Evolutionary conservation across 2,329 filamentous ascomycete species (phyloP).

Genomic region (Trichoderma atrobrunneum): DNA sequence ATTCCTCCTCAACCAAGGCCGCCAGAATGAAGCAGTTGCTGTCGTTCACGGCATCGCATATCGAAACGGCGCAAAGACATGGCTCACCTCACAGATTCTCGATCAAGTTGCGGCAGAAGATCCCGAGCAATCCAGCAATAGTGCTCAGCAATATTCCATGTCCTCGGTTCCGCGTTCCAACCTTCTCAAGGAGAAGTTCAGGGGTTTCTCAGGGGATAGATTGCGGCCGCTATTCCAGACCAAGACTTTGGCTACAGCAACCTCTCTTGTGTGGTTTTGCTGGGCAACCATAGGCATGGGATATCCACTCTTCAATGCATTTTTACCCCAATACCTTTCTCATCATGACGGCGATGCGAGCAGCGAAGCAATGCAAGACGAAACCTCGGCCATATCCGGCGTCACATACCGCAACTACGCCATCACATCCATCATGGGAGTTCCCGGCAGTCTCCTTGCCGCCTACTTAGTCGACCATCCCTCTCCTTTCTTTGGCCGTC

Average conservation of each 20-base stretch:
- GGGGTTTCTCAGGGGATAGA: slow-evolving; percentile 64
- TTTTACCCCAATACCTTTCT: slow-evolving; percentile 81
- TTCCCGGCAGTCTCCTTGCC: slow-evolving; percentile 73
- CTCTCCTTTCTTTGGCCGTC: slow-evolving; percentile 63
- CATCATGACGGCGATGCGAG: slow-evolving; percentile 37
- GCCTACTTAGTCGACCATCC: slow-evolving; percentile 67
- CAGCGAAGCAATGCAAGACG: slow-evolving; percentile 29
- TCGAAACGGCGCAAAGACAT: slow-evolving; percentile 67
- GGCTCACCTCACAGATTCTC: slow-evolving; percentile 70
- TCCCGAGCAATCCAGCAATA: slow-evolving; percentile 24
- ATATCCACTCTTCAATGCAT: slow-evolving; percentile 85
- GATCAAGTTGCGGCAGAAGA: slow-evolving; percentile 51
- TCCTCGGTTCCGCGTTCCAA: slow-evolving; percentile 28
- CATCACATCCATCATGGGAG: slow-evolving; percentile 73
- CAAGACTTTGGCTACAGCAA: slow-evolving; percentile 51
- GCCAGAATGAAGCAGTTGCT: slow-evolving; percentile 74
- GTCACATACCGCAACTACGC: slow-evolving; percentile 75
- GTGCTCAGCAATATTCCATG: neutral
- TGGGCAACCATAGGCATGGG: slow-evolving; percentile 84
- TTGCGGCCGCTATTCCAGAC: slow-evolving; percentile 63
- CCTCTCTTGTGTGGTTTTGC: slow-evolving; percentile 67
- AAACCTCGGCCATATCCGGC: slow-evolving; percentile 40
- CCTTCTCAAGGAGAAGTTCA: slow-evolving; percentile 57
- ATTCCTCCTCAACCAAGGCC: slow-evolving; percentile 72
- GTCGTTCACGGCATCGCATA: slow-evolving; percentile 76